phyloP scores from a whole-genome alignment of 148 eudicot species.

The Pharnaceum exiguum region DNA sequence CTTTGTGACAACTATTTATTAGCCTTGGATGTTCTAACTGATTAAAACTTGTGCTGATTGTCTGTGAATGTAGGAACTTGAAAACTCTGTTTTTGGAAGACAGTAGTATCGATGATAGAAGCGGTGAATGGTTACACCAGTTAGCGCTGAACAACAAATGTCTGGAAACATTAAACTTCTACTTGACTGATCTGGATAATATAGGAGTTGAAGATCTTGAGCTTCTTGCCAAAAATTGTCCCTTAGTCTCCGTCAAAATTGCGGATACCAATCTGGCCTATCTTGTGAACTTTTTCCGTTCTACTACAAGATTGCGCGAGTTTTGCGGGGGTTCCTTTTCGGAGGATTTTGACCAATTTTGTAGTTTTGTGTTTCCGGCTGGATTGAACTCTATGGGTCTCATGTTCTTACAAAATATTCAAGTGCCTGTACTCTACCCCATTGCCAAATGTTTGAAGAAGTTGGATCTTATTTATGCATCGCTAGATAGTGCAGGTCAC shows the following conservation, averaged over 20 bases:
- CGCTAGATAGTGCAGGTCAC: conserved; percentile 68
- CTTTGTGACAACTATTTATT: neutral
- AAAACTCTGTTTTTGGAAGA: conserved; percentile 73
- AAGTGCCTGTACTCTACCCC: conserved; percentile 66
- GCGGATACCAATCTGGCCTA: conserved; percentile 61
- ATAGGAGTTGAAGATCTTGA: conserved; percentile 58
- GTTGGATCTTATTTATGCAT: conserved; percentile 77
- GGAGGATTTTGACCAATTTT: conserved; percentile 43
- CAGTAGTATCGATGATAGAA: conserved; percentile 51
- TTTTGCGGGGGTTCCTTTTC: conserved; percentile 75
- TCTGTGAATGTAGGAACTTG: conserved; percentile 43
- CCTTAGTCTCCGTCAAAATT: conserved; percentile 67
- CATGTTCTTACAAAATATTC: conserved; percentile 51
- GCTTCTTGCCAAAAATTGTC: conserved; percentile 68
- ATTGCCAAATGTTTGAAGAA: conserved; percentile 51
- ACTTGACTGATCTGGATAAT: conserved; percentile 60
- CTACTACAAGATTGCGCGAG: conserved; percentile 64
- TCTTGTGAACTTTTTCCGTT: conserved; percentile 51
- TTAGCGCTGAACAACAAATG: conserved; percentile 65
- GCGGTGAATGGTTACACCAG: conserved; percentile 81
- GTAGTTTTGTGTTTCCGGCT: conserved; percentile 49
- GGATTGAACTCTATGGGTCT: conserved; percentile 56
- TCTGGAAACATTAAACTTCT: conserved; percentile 76
- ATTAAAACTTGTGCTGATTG: neutral
- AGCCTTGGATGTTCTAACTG: conserved; percentile 18